Conservation (phyloP, 768 basidiomycete genomes). For the Mycena maculata region DNA sequence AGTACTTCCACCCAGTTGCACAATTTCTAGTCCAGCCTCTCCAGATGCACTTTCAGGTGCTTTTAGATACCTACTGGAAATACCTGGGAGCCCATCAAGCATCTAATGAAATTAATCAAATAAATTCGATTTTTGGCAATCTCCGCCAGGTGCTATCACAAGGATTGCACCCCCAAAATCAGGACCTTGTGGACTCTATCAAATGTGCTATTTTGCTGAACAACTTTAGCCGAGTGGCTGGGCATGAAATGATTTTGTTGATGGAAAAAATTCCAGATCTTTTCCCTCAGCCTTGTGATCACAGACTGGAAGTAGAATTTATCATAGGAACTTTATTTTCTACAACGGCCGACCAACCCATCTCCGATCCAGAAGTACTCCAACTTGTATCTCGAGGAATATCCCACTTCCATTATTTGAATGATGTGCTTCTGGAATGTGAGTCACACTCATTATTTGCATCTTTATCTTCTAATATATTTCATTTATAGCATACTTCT, state of each 20-base stretch:
- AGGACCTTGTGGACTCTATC: background rate
- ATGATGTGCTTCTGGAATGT: no score
- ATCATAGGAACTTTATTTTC: background rate
- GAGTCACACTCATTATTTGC: no score
- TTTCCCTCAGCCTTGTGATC: background rate
- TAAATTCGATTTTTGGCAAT: no score
- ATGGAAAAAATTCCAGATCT: background rate
- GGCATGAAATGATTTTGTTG: no score
- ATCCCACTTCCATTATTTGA: no score
- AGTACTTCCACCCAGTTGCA: slow-evolving; percentile 10
- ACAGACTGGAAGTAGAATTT: slow-evolving; percentile 5
- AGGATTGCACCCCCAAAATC: background rate
- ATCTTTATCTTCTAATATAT: no score
- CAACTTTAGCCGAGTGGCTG: background rate
- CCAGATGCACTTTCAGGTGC: background rate
- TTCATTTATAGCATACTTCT: no score
- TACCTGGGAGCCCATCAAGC: background rate
- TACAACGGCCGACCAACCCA: no score
- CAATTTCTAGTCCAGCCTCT: background rate
- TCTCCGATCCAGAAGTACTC: no score
- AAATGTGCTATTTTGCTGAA: background rate
- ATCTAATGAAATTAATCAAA: background rate
- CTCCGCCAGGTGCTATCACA: no score
- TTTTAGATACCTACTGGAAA: background rate
- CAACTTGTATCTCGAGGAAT: no score